A percentile compares a stretch with the other conserved stretches of the same genome.
Conservation (phyloP, 257 asterid genomes). For the Nicotiana benthamiana region DNA sequence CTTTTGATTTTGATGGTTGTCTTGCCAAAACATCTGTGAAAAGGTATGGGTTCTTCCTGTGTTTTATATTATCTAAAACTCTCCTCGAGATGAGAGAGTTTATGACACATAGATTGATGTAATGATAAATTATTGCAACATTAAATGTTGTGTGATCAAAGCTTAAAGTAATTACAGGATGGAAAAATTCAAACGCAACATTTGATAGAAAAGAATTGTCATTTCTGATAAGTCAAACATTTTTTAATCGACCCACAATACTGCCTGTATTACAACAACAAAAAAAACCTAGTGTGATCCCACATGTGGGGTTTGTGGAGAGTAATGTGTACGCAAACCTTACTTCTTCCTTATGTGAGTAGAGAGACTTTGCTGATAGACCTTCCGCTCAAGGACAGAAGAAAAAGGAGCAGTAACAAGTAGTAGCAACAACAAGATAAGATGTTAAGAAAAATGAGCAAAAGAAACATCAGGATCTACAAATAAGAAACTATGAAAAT, state of each 20-base stretch:
- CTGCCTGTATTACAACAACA: background rate
- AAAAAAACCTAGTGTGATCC: too few relatives aligned
- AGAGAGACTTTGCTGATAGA: too few relatives aligned
- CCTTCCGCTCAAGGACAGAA: too few relatives aligned
- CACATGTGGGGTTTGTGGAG: too few relatives aligned
- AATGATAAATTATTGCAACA: background rate
- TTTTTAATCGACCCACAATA: background rate
- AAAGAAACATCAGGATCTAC: too few relatives aligned
- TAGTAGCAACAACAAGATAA: too few relatives aligned
- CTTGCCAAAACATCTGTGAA: conserved; percentile 78
- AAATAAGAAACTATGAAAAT: too few relatives aligned
- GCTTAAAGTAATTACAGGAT: background rate
- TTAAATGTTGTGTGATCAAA: background rate
- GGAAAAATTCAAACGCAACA: background rate
- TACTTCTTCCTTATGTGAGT: too few relatives aligned
- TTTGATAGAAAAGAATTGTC: background rate
- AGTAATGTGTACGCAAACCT: too few relatives aligned
- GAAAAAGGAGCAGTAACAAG: too few relatives aligned
- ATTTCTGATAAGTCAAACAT: background rate
- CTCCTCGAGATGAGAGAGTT: background rate
- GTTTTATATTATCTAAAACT: conserved; percentile 3
- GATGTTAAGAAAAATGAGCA: too few relatives aligned
- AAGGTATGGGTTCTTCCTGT: conserved; percentile 38
- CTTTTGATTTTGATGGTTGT: conserved; percentile 98
- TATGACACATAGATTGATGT: background rate